Conservation (phyloP, 2,329 filamentous ascomycete species). For the Talaromyces sp. region DNA sequence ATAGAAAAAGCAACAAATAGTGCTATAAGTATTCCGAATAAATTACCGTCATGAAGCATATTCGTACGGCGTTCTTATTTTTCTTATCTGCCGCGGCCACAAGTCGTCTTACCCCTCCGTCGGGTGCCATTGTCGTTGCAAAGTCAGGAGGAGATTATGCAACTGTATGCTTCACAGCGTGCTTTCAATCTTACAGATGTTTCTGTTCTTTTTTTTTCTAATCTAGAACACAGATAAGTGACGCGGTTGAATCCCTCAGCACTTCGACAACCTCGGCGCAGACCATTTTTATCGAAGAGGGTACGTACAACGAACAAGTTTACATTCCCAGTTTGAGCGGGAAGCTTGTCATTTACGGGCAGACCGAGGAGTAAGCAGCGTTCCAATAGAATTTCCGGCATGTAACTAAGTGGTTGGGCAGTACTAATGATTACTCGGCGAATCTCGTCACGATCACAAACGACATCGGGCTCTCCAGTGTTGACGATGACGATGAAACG, state of each 20-base stretch:
- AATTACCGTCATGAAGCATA: conserved; percentile 1
- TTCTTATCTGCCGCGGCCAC: conserved; percentile 15
- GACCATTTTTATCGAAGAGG: conserved; percentile 58
- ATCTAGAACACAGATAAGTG: conserved; percentile 15
- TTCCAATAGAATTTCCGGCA: background rate
- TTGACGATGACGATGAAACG: conserved; percentile 16
- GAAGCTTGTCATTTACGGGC: conserved; percentile 53
- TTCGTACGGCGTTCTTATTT: conserved; percentile 12
- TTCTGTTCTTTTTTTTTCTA: background rate
- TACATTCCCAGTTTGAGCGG: conserved; percentile 45
- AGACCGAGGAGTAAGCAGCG: conserved; percentile 39
- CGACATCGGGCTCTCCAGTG: conserved; percentile 10
- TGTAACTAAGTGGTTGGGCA: background rate
- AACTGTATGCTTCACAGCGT: conserved; percentile 11
- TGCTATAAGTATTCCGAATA: background rate
- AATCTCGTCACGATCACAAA: conserved; percentile 54
- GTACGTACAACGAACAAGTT: conserved; percentile 58
- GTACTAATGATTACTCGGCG: conserved; percentile 45
- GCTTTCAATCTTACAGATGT: background rate
- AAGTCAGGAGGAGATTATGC: conserved; percentile 19
- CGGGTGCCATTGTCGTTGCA: conserved; percentile 19
- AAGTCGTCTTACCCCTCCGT: conserved; percentile 19
- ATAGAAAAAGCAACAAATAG: background rate
- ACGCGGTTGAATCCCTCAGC: conserved; percentile 55
- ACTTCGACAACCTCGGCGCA: conserved; percentile 45